phyloP scores from a whole-genome alignment of 2,329 filamentous ascomycete genomes.

The Fusarium chuoi region DNA sequence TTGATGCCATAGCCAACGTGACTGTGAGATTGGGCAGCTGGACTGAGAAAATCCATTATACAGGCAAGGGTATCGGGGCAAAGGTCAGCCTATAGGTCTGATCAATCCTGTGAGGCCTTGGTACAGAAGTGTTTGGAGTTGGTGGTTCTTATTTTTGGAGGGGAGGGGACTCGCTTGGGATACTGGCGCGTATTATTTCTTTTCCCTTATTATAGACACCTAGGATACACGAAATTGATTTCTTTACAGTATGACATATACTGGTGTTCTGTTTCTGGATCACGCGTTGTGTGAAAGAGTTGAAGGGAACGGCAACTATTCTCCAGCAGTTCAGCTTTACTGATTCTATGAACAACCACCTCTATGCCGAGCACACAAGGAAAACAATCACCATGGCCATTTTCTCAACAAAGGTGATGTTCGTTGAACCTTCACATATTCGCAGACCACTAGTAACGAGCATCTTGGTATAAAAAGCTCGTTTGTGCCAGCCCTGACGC shows the following conservation, averaged over 20 bases:
- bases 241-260: not conserved
- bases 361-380: not conserved
- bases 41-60: conserved; percentile 77
- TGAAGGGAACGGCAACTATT: not conserved
- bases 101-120: not conserved
- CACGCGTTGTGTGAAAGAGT: not conserved
- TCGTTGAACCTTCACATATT: not conserved
- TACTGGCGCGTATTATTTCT: not conserved
- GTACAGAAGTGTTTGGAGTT: conserved; percentile 26
- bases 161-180: not conserved
- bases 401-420: not conserved
- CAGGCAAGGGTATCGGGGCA: conserved; percentile 76
- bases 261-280: not conserved
- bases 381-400: not conserved
- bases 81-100: conserved; percentile 52
- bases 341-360: not conserved
- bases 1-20: conserved; percentile 82
- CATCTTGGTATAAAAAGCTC: conserved; percentile 1
- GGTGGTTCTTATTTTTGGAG: conserved; percentile 2
- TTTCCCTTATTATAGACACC: not conserved
- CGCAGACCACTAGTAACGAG: not conserved
- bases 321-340: not conserved
- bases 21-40: conserved; percentile 80
- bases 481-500: not conserved
- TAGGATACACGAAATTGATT: conserved; percentile 18